Evolutionary conservation across 495 filamentous ascomycete genomes (phyloP).

Genomic region (Margaritispora aquatica): DNA sequence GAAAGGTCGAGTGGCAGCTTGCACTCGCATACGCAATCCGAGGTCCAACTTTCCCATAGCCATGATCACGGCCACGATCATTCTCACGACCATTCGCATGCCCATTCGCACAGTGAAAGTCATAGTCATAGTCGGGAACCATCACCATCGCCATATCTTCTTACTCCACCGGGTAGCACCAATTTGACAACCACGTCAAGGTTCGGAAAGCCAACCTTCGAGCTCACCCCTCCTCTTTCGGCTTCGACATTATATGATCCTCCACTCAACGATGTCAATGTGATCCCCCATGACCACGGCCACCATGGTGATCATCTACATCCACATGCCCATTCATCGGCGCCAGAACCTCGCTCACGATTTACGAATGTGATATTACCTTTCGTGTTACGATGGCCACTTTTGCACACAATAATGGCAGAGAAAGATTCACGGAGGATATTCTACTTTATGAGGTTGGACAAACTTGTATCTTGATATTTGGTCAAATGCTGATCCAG

Average conservation of each 20-base stretch:
- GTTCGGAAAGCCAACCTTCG: constrained; percentile 9
- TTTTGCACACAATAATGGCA: constrained; percentile 76
- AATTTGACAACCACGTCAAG: constrained; percentile 1
- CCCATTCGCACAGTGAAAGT: constrained; percentile 15
- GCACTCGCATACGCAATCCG: constrained; percentile 13
- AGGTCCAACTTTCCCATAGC: not conserved
- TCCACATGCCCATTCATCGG: constrained; percentile 12
- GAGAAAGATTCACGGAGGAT: constrained; percentile 95
- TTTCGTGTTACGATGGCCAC: constrained; percentile 59
- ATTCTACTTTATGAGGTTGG: constrained; percentile 92
- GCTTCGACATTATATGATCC: constrained; percentile 4
- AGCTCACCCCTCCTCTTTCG: constrained; percentile 7
- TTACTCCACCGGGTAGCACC: constrained; percentile 19
- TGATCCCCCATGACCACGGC: constrained; percentile 6
- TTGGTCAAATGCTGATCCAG: constrained; percentile 11
- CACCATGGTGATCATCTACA: constrained; percentile 26
- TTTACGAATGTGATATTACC: constrained; percentile 62
- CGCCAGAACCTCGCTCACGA: constrained; percentile 38
- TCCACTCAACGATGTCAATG: constrained; percentile 5
- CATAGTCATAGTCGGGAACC: constrained; percentile 6
- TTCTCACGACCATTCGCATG: constrained; percentile 17
- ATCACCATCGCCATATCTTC: constrained; percentile 5
- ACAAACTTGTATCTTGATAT: not conserved
- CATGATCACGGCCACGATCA: constrained; percentile 27
- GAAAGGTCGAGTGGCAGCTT: constrained; percentile 22